Base-by-base conservation (phyloP, 106 monocot genomes). In the Allium fistulosum region DNA sequence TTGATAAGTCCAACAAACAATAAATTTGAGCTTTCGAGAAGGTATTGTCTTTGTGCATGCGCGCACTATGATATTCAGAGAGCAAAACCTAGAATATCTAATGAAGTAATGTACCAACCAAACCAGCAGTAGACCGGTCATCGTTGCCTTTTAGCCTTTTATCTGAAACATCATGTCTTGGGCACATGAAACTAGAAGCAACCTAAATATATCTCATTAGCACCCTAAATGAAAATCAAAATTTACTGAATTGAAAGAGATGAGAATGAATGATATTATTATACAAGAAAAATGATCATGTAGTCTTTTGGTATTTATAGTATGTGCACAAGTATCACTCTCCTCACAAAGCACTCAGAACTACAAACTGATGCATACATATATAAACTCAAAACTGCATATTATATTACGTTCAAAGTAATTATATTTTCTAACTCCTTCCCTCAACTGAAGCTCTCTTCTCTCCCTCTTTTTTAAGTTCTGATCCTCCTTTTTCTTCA, bases 71-170 rank as follows among this genome's bases (percentile, higher is more conserved):
- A 3, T 28, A 28, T 28, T 28, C 3, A 11, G 49, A 50, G 64
- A 26, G 65, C 15, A n/a, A 58, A 86, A 99, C 99, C 99, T 99
- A 89, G 75, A 99, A 99, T 16, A 99, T 81, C 73, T 99, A 92
- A 83, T 99, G 99, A 72, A 99, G 99, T 84, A 99, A 51, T 51
- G 87, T 99, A 57, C 99, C 99, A 79, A 81, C 65, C 62, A 99
- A 74, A 57, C 92, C 92, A 48, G 82, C 46, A 58, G 70, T 76
- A 70, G 90, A 92, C 75, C 92, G 77, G 62, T 99, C 99, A 28
- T 28, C 3, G 27, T 71, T 60, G 52, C 53, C 58, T 72, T 81
- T 99, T 61, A 99, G 61, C 67, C 99, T 92, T 69, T 99, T 89
- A 76, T 99, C 99, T 81, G 92, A 82, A 73, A 93, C 85, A 71